A percentile compares a stretch with the other conserved stretches of the same genome.
Conservation (phyloP, 768 basidiomycete species). For the Trametes cinnabarina region DNA sequence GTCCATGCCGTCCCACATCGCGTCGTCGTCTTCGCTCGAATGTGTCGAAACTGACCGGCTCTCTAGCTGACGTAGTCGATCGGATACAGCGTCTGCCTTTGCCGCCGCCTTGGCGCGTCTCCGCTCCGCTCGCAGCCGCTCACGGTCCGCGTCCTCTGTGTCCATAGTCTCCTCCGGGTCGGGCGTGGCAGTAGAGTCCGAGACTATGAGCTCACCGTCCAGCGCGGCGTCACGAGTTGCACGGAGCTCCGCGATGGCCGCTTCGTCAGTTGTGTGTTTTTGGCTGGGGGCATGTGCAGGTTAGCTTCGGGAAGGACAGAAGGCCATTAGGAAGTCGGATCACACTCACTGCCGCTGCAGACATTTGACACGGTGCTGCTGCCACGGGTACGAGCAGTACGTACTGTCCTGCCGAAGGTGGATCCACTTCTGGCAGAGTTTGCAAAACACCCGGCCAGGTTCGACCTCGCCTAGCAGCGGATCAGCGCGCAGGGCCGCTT, state of each 20-base stretch:
- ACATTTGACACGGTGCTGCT: slow-evolving; percentile 76
- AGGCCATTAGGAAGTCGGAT: not conserved
- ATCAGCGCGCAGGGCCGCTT: slow-evolving; percentile 67
- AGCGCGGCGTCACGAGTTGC: slow-evolving; percentile 30
- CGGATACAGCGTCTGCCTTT: slow-evolving; percentile 20
- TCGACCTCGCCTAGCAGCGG: slow-evolving; percentile 65
- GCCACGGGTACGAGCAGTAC: slow-evolving; percentile 82
- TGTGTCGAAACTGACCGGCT: slow-evolving; percentile 9
- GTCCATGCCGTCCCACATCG: slow-evolving; percentile 23
- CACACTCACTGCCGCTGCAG: slow-evolving; percentile 62
- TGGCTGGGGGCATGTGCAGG: slow-evolving; percentile 40
- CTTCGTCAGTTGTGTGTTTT: slow-evolving; percentile 54
- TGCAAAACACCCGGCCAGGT: slow-evolving; percentile 64
- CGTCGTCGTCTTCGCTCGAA: slow-evolving; percentile 27
- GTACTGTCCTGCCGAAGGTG: slow-evolving; percentile 75
- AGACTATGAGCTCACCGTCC: slow-evolving; percentile 24
- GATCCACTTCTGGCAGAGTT: slow-evolving; percentile 78
- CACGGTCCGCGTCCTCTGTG: slow-evolving; percentile 19
- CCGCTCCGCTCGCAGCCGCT: slow-evolving; percentile 7
- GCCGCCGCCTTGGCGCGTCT: slow-evolving; percentile 26
- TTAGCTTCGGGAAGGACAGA: slow-evolving; percentile 4
- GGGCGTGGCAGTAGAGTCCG: slow-evolving; percentile 34
- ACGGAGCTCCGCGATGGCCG: slow-evolving; percentile 49
- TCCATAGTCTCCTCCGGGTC: slow-evolving; percentile 38
- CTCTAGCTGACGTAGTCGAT: slow-evolving; percentile 18